These are phyloP conservation scores for Dactylellina drechsleri DNA, from an alignment of 2,329 filamentous ascomycete species.

Conservation along the genomic window DNA sequence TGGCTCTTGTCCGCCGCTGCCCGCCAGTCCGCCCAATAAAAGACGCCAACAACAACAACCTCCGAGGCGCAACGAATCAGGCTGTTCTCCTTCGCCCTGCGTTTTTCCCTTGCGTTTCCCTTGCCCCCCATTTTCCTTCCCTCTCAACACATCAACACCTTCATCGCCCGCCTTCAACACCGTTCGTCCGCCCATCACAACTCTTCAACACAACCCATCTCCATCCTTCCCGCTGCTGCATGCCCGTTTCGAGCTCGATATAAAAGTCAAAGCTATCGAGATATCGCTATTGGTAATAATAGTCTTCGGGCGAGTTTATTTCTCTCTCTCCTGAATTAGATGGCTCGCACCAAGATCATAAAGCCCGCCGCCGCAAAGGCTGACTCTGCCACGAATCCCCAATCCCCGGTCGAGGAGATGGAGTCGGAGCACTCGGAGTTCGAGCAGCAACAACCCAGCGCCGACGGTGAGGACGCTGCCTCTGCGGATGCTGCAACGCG, in stretches of 20 bases:
- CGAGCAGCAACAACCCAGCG: conserved; percentile 17
- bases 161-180: conserved; percentile 46
- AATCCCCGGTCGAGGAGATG: conserved; percentile 48
- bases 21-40: not conserved
- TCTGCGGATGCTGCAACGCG: conserved; percentile 39
- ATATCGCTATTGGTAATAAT: not conserved
- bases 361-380: conserved; percentile 46
- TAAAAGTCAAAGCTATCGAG: not conserved
- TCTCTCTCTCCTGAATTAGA: conserved; percentile 10
- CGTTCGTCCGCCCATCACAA: conserved; percentile 53
- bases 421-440: conserved; percentile 49
- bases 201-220: conserved; percentile 53
- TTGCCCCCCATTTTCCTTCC: conserved; percentile 13
- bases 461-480: conserved; percentile 13
- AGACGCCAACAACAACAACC: too few species aligned
- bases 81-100: conserved; percentile 7
- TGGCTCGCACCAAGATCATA: conserved; percentile 53
- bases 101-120: not conserved
- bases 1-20: too few species aligned
- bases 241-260: conserved; percentile 2
- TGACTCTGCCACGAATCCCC: conserved; percentile 34
- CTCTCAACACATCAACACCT: conserved; percentile 54
- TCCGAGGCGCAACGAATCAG: too few species aligned
- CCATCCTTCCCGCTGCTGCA: conserved; percentile 6
- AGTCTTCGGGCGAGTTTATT: not conserved